These are phyloP conservation scores for Saccharomyces paradoxus DNA, from an alignment of 805 yeast genomes.

Conservation along the genomic window DNA sequence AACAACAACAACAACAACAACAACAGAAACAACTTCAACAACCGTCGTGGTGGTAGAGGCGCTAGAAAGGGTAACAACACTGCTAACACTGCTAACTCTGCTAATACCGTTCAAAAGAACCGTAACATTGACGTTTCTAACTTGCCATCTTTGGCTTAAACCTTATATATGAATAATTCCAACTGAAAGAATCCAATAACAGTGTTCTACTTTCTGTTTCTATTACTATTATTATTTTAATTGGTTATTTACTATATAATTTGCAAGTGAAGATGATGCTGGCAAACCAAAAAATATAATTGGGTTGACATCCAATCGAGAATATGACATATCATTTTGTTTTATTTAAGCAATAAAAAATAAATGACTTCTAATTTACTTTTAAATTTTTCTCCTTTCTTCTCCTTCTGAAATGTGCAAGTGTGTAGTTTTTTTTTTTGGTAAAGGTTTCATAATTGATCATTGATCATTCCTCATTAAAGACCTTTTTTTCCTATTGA, in stretches of 20 bases:
- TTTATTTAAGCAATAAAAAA: neutral
- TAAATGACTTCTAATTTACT: neutral
- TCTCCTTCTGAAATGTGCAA: neutral
- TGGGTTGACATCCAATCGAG: neutral
- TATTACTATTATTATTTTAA: neutral
- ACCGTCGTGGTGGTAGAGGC: conserved; percentile 25
- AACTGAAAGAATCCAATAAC: neutral
- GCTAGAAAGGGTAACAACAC: conserved; percentile 27
- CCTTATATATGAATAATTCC: neutral
- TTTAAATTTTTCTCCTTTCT: neutral
- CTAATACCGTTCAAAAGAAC: conserved; percentile 27
- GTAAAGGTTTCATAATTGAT: no score
- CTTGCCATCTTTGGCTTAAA: conserved; percentile 62
- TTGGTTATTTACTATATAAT: neutral
- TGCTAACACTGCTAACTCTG: conserved; percentile 28
- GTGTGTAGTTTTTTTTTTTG: no score
- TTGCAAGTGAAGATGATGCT: neutral
- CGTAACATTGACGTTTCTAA: conserved; percentile 48
- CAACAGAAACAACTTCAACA: neutral
- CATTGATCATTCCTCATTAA: neutral
- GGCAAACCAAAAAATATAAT: neutral
- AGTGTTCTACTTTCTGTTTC: neutral
- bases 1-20: neutral
- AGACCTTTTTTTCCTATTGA: no score
- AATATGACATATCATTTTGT: neutral